phyloP scores from a whole-genome alignment of 2,329 filamentous ascomycete species.

The Aspergillus chevalieri region DNA sequence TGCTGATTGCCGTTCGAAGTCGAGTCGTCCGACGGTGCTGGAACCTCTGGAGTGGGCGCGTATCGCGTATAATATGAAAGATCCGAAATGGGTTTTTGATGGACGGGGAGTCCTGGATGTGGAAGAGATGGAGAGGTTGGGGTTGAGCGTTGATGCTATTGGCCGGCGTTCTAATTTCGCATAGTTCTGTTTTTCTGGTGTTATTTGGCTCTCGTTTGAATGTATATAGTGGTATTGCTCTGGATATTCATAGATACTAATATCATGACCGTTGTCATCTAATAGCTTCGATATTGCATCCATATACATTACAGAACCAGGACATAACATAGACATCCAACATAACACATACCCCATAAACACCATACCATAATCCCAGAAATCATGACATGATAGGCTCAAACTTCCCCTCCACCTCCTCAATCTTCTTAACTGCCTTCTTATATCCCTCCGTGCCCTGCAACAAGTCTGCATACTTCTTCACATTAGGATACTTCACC shows the following conservation, averaged over 20 bases:
- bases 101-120: constrained; percentile 35
- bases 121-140: constrained; percentile 28
- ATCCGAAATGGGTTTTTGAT: constrained; percentile 48
- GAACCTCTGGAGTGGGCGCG: constrained; percentile 41
- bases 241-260: too few species aligned
- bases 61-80: constrained; percentile 40
- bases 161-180: constrained; percentile 12
- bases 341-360: background rate
- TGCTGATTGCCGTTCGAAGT: constrained; percentile 18
- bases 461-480: constrained; percentile 30
- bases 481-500: constrained; percentile 34
- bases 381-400: constrained; percentile 21
- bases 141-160: constrained; percentile 30
- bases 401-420: constrained; percentile 34
- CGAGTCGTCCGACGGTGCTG: constrained; percentile 9
- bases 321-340: background rate
- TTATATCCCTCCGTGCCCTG: constrained; percentile 35
- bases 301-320: too few species aligned
- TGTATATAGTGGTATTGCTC: too few species aligned
- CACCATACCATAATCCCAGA: background rate
- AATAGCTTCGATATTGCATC: too few species aligned
- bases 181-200: too few species aligned
- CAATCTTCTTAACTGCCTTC: constrained; percentile 35
- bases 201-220: too few species aligned
- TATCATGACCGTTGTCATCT: too few species aligned